A percentile compares a stretch with the other conserved stretches of the same genome.
Conservation (phyloP, 2,329 filamentous ascomycete genomes). For the Cadophora luteo-olivacea region DNA sequence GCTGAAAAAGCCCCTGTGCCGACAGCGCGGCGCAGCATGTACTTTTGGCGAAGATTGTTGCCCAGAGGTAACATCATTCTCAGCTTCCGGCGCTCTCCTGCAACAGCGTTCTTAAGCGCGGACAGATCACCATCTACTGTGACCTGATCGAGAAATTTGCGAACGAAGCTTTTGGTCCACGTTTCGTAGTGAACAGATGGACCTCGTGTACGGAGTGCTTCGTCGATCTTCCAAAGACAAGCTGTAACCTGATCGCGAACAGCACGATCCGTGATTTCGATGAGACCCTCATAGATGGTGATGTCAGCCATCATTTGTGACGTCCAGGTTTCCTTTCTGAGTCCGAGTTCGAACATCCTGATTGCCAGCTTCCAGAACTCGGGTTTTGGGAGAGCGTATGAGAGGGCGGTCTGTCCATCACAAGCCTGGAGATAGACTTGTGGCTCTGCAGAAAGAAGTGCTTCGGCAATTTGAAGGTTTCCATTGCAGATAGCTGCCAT, state of each 20-base stretch:
- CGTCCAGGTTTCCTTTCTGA: neutral
- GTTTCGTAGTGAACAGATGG: neutral
- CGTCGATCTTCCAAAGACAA: neutral
- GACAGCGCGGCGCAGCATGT: neutral
- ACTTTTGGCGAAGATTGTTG: neutral
- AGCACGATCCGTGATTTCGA: neutral
- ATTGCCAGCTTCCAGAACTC: neutral
- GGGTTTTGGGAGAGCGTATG: neutral
- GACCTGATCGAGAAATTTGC: neutral
- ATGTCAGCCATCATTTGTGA: neutral
- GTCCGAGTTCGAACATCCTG: neutral
- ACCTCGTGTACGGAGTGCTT: neutral
- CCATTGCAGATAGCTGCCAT: conserved; percentile 10
- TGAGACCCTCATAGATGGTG: neutral
- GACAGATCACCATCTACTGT: neutral
- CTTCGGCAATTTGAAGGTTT: neutral
- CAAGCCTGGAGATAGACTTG: too few relatives aligned
- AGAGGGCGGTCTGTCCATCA: neutral
- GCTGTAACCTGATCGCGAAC: neutral
- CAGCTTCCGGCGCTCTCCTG: neutral
- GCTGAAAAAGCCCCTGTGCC: conserved; percentile 1
- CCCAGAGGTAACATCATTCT: neutral
- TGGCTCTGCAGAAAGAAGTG: neutral
- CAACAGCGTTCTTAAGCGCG: neutral
- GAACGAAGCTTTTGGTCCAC: neutral